Percentiles rank a stretch among this genome's conserved stretches.
Evolutionary conservation across 257 asterid genomes (phyloP).

Genomic region (Solanum arcanum): DNA sequence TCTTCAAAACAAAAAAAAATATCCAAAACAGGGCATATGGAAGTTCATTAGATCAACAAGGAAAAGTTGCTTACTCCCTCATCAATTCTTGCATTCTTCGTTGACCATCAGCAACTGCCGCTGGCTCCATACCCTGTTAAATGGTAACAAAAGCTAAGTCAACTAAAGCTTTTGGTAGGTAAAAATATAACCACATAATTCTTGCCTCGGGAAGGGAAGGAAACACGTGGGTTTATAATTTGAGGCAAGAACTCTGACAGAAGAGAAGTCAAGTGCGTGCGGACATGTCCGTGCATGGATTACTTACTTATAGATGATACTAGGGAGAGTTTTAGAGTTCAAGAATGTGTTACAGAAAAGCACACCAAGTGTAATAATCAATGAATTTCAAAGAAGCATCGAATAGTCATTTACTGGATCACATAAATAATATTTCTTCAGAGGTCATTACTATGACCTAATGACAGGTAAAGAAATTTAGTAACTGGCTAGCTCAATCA

Average conservation of each 20-base stretch:
- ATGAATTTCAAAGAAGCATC: neutral
- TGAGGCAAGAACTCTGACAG: neutral
- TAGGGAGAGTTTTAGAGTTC: neutral
- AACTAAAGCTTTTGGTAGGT: neutral
- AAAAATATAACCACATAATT: neutral
- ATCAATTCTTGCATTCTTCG: slow-evolving; percentile 42
- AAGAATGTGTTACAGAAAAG: neutral
- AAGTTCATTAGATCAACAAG: slow-evolving; percentile 3
- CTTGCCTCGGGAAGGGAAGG: neutral
- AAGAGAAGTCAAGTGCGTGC: neutral
- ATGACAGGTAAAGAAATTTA: neutral
- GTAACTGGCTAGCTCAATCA: neutral
- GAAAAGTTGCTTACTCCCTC: slow-evolving; percentile 49
- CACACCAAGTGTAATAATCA: neutral
- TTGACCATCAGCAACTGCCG: slow-evolving; percentile 79
- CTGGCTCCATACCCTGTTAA: slow-evolving; percentile 61
- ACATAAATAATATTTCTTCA: neutral
- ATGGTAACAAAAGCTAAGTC: neutral
- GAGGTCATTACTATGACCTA: neutral
- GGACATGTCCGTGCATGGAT: neutral
- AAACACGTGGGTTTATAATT: neutral
- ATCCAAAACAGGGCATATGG: neutral
- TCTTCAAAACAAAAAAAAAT: neutral
- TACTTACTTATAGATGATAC: neutral
- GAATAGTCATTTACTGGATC: neutral